Base-by-base conservation (phyloP, 208 protist species). In the Wallacemonas collosoma region DNA sequence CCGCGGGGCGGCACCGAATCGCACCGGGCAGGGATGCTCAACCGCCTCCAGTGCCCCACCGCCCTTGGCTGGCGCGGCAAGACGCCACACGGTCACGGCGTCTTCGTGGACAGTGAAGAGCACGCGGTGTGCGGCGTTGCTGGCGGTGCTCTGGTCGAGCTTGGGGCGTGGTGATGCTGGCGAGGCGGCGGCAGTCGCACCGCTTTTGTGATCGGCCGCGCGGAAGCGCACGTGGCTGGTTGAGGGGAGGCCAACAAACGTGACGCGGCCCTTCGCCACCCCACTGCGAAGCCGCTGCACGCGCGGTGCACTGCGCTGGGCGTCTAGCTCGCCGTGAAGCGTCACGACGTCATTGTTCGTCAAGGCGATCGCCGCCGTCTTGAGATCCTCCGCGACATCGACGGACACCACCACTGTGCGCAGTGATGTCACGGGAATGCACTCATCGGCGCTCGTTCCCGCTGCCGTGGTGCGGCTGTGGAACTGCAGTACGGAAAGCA, bases 291-390 rank as follows among this genome's bases (percentile, higher is more conserved):
- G 71, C 12, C 74, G 77, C 38, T 69, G 75, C 7, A 72, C 62
- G 15, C 48, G 48, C 15, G 48, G 12, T 69, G 77, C 45, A 80
- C 69, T 36, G 75, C 40, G 17, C 77, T 66, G 45, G 73, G 74
- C 44, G 72, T 73, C 62, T 8, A 95, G 60, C 73, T 94, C 84
- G 26, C 88, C 90, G 9, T 41, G 67, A 36, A 90, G 61, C 45
- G 97, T 41, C 3, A 96, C 65, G 35, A 98, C 88, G 14, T 91
- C 85, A n/a, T 93, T 87, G 73, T 92, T 91, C 35, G 75, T 84
- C 39, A 98, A 84, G 38, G 91, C 95, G 39, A 99, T 63, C 0
- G 90, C 95, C 45, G 93, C 75, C 45, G 88, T 83, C 55, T 86
- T 85, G 15, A 97, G 76, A 67, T 97, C 93, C 11, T 96, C 81